Percentiles rank a stretch among this genome's conserved stretches.
Evolutionary conservation across 345 rosid species (phyloP).

Genomic region (Rhodomyrtus tomentosa): DNA sequence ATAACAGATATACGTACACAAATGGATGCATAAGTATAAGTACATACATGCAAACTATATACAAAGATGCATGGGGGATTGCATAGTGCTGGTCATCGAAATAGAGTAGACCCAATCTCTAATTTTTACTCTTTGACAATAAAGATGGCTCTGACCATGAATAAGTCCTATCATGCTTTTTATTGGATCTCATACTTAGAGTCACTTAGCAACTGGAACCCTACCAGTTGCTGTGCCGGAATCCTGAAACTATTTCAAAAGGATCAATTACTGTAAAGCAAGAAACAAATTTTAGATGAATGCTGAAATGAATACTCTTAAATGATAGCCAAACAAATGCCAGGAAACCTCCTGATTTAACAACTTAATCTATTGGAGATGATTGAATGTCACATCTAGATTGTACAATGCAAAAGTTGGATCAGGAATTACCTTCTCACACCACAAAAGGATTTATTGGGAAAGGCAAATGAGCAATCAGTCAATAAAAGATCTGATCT

Average conservation of each 20-base stretch:
- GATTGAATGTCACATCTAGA: background rate
- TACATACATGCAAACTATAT: background rate
- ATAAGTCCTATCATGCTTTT: background rate
- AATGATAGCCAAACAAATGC: background rate
- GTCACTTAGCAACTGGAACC: background rate
- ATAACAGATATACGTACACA: background rate
- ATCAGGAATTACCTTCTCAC: background rate
- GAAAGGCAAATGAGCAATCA: background rate
- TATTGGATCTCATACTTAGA: background rate
- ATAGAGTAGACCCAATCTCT: background rate
- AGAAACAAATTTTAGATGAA: background rate
- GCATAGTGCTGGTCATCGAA: background rate
- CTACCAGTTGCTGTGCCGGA: background rate
- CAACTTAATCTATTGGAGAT: background rate
- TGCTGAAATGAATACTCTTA: background rate
- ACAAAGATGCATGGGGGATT: background rate
- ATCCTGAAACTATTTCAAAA: background rate
- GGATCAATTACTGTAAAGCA: background rate
- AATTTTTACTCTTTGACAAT: background rate
- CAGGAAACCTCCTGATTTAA: background rate
- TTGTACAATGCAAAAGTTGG: background rate
- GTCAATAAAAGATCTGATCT: background rate
- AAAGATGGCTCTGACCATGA: background rate
- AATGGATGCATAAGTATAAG: background rate
- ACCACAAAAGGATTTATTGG: background rate